Conservation (phyloP, 1,139 yeast genomes). For the Candida sp. region DNA sequence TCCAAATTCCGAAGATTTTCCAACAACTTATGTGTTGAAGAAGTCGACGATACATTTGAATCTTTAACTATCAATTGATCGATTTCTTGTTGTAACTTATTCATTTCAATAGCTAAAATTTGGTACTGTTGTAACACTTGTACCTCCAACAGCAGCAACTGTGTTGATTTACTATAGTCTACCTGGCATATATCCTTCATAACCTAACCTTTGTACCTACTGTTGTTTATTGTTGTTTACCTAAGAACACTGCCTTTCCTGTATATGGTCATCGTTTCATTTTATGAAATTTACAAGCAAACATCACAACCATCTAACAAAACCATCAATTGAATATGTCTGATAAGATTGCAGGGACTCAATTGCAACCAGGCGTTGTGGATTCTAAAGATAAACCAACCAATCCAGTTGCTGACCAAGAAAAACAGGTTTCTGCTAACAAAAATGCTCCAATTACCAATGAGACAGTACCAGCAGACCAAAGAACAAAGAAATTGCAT, state of each 20-base stretch:
- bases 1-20: slow-evolving; percentile 57
- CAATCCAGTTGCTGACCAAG: neutral
- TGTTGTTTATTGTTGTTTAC: neutral
- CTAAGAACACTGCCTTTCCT: too few species aligned
- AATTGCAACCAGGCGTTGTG: neutral
- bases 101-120: slow-evolving; percentile 1
- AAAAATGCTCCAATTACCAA: slow-evolving; percentile 12
- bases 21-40: slow-evolving; percentile 25
- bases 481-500: slow-evolving; percentile 32
- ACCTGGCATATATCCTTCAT: slow-evolving; percentile 1
- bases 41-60: neutral
- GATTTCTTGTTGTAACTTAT: neutral
- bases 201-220: neutral
- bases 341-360: neutral
- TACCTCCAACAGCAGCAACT: neutral
- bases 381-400: neutral
- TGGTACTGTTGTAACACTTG: slow-evolving; percentile 2
- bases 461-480: slow-evolving; percentile 19
- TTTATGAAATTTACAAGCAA: too few species aligned
- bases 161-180: neutral
- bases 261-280: too few species aligned
- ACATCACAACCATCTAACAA: too few species aligned
- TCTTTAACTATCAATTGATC: neutral
- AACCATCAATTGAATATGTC: neutral
- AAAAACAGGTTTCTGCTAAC: neutral